Conservation (phyloP, 345 rosid species). For the Linum trigynum region DNA sequence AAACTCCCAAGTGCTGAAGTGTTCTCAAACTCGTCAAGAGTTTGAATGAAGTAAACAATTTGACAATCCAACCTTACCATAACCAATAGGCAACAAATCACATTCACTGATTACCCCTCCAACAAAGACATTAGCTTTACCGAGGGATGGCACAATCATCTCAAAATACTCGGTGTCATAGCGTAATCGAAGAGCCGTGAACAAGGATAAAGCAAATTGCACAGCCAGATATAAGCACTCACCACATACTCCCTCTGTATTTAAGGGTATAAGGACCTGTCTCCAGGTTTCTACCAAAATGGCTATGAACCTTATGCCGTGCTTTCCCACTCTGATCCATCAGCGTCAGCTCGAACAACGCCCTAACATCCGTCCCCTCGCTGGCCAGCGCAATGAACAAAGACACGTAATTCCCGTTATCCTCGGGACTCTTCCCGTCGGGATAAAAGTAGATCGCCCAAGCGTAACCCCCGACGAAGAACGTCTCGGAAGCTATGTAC, state of each 20-base stretch:
- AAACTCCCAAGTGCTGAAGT: no score
- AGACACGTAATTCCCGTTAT: constrained; percentile 49
- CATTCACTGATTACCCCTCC: no score
- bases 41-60: no score
- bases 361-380: constrained; percentile 65
- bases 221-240: constrained; percentile 13
- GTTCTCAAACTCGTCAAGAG: no score
- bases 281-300: constrained; percentile 65
- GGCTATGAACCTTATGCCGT: constrained; percentile 64
- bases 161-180: not conserved
- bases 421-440: constrained; percentile 71
- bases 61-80: no score
- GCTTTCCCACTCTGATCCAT: constrained; percentile 72
- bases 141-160: not conserved
- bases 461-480: constrained; percentile 53
- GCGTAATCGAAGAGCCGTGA: not conserved
- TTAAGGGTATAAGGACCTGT: constrained; percentile 63
- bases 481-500: constrained; percentile 50
- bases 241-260: constrained; percentile 83
- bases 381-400: constrained; percentile 62
- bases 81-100: no score
- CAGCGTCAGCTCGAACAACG: constrained; percentile 59
- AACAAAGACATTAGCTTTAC: not conserved
- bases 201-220: not conserved
- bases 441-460: constrained; percentile 79